Evolutionary conservation across 768 basidiomycete genomes (phyloP), one percentile per base, ranked within the genome.

Genomic region (Pleurotus eryngii): DNA sequence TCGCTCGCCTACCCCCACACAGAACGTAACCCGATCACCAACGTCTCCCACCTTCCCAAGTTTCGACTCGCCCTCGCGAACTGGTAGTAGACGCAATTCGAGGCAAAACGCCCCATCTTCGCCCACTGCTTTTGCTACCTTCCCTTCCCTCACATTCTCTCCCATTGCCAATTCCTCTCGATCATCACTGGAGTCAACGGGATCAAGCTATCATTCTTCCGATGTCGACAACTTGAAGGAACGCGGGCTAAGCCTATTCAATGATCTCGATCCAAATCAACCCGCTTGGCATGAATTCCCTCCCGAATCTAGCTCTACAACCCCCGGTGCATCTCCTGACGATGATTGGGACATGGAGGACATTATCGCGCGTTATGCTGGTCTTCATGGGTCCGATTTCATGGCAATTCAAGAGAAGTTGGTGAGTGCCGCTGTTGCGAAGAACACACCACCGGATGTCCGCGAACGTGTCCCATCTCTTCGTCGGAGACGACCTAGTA

Each of bases 201-300:
- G 92, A 14, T 94, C 92, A 2, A 93, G 92, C 69, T 93, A 90
- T 68, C 90, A 92, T 67, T 90, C 90, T 3, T 85, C 80, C 81
- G 88, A 90, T 56, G 84, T 73, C 18, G 83, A 85, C 26, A 54
- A 27, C 58, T 74, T 72, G 61, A 80, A 81, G 57, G 83, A 87
- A 60, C 76, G 76, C 46, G 68, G 78, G 49, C 68, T 81, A 53
- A 78, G 75, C 46, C 63, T 89, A 20, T 84, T 91, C 37, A 76
- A 70, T 37, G 80, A 82, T 51, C 67, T 74, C 7, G 82, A 82
- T 47, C 67, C 75, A 22, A 74, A 76, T 48, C 79, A 78, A 35
- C 72, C 80, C 30, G 73, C 78, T 2, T 92, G 88, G 89, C 85
- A 87, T 68, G 86, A 89, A 53, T 71, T 89, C 51, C 64, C 74